Percentiles rank a stretch among this genome's conserved stretches.
Conservation (phyloP, 2,329 filamentous ascomycete genomes). For the Colletotrichum cereale region DNA sequence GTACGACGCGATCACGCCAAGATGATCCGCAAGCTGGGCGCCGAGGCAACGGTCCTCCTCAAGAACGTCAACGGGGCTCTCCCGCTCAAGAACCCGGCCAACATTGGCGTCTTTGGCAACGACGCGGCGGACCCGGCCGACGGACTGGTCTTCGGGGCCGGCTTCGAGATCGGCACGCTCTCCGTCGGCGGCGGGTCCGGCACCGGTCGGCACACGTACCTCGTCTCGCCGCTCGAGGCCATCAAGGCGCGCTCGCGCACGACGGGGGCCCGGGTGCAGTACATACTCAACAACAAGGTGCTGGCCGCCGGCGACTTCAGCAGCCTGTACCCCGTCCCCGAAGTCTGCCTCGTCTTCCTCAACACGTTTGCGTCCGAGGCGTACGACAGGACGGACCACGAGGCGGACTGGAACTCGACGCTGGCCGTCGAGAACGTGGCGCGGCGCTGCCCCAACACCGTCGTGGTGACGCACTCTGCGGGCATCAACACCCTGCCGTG, state of each 20-base stretch:
- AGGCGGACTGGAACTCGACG: slow-evolving; percentile 73
- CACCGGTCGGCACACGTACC: slow-evolving; percentile 72
- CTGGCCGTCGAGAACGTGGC: slow-evolving; percentile 67
- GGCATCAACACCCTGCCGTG: slow-evolving; percentile 69
- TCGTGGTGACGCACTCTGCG: slow-evolving; percentile 73
- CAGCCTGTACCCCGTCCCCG: slow-evolving; percentile 63
- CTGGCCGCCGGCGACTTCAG: slow-evolving; percentile 63
- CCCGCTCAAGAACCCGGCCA: slow-evolving; percentile 66
- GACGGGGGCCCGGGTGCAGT: slow-evolving; percentile 67
- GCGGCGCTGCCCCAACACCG: slow-evolving; percentile 64
- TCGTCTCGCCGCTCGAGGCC: slow-evolving; percentile 74
- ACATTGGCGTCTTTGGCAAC: slow-evolving; percentile 75
- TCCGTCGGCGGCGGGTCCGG: slow-evolving; percentile 78
- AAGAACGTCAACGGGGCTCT: slow-evolving; percentile 72
- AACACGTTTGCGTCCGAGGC: slow-evolving; percentile 76
- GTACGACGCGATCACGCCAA: slow-evolving; percentile 70
- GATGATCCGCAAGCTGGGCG: slow-evolving; percentile 68
- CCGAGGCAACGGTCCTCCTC: slow-evolving; percentile 72
- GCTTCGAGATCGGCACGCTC: slow-evolving; percentile 71
- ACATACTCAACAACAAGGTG: slow-evolving; percentile 53
- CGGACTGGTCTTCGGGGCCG: slow-evolving; percentile 48
- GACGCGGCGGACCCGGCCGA: slow-evolving; percentile 63
- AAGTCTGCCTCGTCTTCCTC: slow-evolving; percentile 77
- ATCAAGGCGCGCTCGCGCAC: slow-evolving; percentile 69
- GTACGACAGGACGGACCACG: slow-evolving; percentile 70